Base-by-base conservation (phyloP, 108 stramenopile genomes). In the Nitzschia palea region DNA sequence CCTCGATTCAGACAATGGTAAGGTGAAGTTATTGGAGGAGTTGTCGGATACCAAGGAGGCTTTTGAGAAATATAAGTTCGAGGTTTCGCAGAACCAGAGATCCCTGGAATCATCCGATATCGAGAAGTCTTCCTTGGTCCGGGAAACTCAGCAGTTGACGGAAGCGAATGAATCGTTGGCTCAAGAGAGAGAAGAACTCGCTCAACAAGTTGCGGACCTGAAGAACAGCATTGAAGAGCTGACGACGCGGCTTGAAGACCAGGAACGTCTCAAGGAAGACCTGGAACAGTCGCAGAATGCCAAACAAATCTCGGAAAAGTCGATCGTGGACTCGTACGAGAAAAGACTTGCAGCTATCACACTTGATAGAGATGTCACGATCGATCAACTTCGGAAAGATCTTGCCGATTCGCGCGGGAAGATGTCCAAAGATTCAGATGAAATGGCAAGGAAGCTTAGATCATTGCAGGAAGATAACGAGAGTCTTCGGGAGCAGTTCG, bases 351-450 rank as follows among this genome's bases (percentile, higher is more conserved):
- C 69, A 0, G 51, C 81, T 9, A 51, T 86, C 8, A 67, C 75
- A 27, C 53, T 68, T 26, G 69, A 76, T 26, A 93, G 88, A 64
- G 86, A 93, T 60, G 73, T 56, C 0, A 71, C 73, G 26, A 86
- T 93, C 43, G 89, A 89, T 56, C 73, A 73, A 28, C 87, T 93
- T 26, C 76, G 80, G 22, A 85, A 65, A 48, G 83, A 84, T 40
- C 67, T 93, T 4, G 55, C 78, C 3, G 74, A 76, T 55, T 52
- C 71, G 27, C 82, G 87, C 43, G 78, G 65, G 34, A 59, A 62
- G 2, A 55, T 62, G 26, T 61, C 73, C 0, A 73, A 80, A 32
- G 65, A 68, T 23, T 61, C 77, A 25, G 57, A 68, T 32, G 88
- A 88, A 25, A 78, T 79, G 48, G 28, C 71, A 30, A 31, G 40